These are phyloP conservation scores for Sphaceloma murrayae DNA, from an alignment of 2,329 filamentous ascomycete species.

Conservation along the genomic window DNA sequence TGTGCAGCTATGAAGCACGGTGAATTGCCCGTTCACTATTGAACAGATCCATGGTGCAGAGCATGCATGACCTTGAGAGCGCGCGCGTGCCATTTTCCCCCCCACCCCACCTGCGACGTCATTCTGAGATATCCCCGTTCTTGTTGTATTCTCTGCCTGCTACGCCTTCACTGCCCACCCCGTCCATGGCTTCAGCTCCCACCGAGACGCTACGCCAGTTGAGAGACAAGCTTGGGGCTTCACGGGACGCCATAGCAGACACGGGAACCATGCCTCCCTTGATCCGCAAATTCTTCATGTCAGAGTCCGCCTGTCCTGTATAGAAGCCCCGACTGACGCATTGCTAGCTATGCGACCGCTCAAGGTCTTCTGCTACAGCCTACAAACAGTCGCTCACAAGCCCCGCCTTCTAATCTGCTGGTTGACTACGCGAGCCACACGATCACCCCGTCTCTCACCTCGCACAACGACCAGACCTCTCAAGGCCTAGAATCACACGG, in stretches of 20 bases:
- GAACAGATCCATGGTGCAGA: too few relatives aligned
- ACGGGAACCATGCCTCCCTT: slow-evolving; percentile 56
- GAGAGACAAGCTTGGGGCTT: too few relatives aligned
- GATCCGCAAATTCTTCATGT: slow-evolving; percentile 69
- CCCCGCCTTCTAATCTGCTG: slow-evolving; percentile 41
- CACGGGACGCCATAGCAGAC: slow-evolving; percentile 8
- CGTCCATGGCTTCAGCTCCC: too few relatives aligned
- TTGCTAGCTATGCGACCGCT: slow-evolving; percentile 48
- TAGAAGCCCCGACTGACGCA: not conserved
- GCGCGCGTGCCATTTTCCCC: too few relatives aligned
- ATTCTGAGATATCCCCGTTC: too few relatives aligned
- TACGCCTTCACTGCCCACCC: too few relatives aligned
- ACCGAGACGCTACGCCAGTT: too few relatives aligned
- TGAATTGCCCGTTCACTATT: too few relatives aligned
- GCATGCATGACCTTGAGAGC: too few relatives aligned
- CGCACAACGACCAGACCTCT: slow-evolving; percentile 31
- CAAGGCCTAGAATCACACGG: slow-evolving; percentile 40
- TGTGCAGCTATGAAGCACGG: too few relatives aligned
- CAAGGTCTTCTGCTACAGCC: slow-evolving; percentile 79
- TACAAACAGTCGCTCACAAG: slow-evolving; percentile 46
- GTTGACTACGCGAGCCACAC: slow-evolving; percentile 58
- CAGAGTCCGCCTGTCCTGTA: slow-evolving; percentile 10
- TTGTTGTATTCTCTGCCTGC: too few relatives aligned
- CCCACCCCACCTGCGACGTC: too few relatives aligned
- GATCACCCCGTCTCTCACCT: slow-evolving; percentile 40